These are phyloP conservation scores for Neohortaea acidophila DNA, from an alignment of 495 filamentous ascomycete genomes.

Conservation along the genomic window DNA sequence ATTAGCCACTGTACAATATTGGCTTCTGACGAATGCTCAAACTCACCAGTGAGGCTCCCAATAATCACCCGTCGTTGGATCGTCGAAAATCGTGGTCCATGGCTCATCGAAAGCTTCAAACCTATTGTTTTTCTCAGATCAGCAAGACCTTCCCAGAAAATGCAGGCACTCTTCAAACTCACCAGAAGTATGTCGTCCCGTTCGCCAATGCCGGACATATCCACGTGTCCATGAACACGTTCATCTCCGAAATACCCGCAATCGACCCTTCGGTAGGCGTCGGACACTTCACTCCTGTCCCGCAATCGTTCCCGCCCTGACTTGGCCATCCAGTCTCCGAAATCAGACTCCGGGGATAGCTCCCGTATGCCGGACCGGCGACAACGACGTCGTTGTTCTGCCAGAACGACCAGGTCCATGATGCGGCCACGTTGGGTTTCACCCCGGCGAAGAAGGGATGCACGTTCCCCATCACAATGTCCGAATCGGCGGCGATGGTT, in stretches of 20 bases:
- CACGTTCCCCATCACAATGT: conserved; percentile 90
- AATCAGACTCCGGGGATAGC: conserved; percentile 43
- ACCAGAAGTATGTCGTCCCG: conserved; percentile 89
- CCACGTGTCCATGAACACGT: conserved; percentile 71
- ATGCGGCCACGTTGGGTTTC: conserved; percentile 47
- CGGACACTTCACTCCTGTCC: conserved; percentile 38
- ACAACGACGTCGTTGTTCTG: conserved; percentile 44
- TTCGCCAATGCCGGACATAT: conserved; percentile 66
- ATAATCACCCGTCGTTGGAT: conserved; percentile 34
- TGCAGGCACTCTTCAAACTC: conserved; percentile 8
- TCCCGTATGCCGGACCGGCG: conserved; percentile 28
- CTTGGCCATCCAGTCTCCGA: conserved; percentile 89
- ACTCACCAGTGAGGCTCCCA: conserved; percentile 97
- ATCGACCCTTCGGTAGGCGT: conserved; percentile 43
- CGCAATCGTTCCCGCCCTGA: conserved; percentile 67
- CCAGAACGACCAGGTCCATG: conserved; percentile 83
- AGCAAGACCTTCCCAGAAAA: conserved; percentile 2
- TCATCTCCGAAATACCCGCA: conserved; percentile 72
- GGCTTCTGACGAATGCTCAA: too few species aligned
- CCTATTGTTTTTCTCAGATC: conserved; percentile 27
- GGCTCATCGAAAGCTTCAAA: conserved; percentile 93
- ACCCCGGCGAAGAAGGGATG: conserved; percentile 94
- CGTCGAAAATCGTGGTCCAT: conserved; percentile 72
- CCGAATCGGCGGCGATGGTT: conserved; percentile 49
- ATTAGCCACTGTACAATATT: too few species aligned